phyloP scores from a whole-genome alignment of 768 basidiomycete species.

The Rhodotorula babjevae region DNA sequence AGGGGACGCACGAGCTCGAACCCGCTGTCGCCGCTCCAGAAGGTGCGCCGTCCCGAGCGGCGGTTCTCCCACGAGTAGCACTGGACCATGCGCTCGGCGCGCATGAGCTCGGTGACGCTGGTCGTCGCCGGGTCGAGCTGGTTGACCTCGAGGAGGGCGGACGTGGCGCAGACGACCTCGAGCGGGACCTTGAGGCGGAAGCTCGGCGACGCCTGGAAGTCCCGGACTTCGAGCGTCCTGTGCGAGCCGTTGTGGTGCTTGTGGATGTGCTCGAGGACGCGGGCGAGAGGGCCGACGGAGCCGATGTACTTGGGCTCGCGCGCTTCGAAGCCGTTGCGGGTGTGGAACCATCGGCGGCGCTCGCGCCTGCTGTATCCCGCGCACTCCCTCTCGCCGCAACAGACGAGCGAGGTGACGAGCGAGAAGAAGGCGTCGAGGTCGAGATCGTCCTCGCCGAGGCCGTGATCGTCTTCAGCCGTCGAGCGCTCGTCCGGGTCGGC shows the following conservation, averaged over 20 bases:
- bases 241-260: background rate
- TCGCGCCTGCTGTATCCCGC: too few relatives aligned
- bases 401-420: background rate
- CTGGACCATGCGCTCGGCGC: background rate
- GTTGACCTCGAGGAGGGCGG: background rate
- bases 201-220: background rate
- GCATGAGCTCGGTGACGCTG: background rate
- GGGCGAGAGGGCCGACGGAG: background rate
- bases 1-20: background rate
- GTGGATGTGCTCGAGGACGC: background rate
- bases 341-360: too few relatives aligned
- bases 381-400: background rate
- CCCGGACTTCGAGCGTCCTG: too few relatives aligned
- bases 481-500: background rate
- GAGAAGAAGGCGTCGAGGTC: background rate
- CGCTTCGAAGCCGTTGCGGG: too few relatives aligned
- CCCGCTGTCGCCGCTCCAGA: background rate
- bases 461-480: background rate
- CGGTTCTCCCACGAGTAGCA: background rate
- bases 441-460: too few relatives aligned
- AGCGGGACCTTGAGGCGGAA: background rate
- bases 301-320: background rate
- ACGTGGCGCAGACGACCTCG: background rate
- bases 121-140: background rate
- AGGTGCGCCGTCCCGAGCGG: too few relatives aligned